Evolutionary conservation across 148 eudicot species (phyloP).

Genomic region (Hydrangea macrophylla): DNA sequence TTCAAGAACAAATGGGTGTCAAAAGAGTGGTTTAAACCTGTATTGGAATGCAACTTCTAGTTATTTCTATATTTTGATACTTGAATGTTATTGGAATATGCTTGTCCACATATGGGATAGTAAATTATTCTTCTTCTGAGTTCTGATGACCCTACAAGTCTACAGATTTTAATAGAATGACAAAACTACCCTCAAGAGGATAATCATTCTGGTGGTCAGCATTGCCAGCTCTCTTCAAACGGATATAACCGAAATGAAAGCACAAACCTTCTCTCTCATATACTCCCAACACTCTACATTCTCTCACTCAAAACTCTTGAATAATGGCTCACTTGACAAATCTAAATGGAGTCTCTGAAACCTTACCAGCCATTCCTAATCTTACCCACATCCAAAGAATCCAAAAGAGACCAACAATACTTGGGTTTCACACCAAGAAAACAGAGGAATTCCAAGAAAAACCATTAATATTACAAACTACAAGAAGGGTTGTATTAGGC

Average conservation of each 20-base stretch:
- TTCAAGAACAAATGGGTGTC: no score
- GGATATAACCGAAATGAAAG: neutral
- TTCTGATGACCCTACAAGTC: no score
- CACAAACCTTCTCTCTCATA: neutral
- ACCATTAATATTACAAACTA: constrained; percentile 17
- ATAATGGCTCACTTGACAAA: constrained; percentile 54
- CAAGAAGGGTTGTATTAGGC: constrained; percentile 65
- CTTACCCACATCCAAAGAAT: constrained; percentile 20
- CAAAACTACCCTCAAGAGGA: constrained; percentile 27
- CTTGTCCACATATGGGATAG: no score
- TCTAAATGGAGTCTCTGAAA: constrained; percentile 47
- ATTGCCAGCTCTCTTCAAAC: constrained; percentile 26
- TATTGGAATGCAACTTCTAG: no score
- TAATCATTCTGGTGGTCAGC: constrained; percentile 62
- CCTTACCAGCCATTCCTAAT: constrained; percentile 38
- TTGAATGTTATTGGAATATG: no score
- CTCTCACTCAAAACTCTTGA: constrained; percentile 6
- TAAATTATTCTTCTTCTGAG: no score
- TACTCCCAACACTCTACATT: neutral
- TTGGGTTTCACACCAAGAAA: constrained; percentile 26
- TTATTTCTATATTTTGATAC: no score
- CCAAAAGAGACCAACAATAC: constrained; percentile 21
- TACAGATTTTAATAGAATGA: constrained; percentile 25
- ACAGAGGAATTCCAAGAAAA: constrained; percentile 15
- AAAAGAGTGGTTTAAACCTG: no score